phyloP scores from a whole-genome alignment of 1,284 basidiomycete genomes.

The Porodaedalea pini region DNA sequence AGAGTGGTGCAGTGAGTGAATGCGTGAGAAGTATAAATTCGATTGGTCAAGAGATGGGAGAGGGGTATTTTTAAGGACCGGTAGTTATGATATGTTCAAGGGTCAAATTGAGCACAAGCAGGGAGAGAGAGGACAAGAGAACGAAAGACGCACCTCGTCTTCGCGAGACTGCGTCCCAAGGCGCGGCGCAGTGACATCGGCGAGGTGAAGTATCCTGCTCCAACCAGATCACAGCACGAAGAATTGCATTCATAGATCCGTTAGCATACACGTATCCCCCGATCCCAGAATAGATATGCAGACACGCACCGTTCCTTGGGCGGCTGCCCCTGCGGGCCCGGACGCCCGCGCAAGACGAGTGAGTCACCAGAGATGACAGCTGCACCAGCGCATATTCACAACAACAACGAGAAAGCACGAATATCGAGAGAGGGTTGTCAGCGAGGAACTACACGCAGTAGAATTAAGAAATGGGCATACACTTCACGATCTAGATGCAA shows the following conservation, averaged over 20 bases:
- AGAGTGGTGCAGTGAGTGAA: background rate
- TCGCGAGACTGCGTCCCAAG: conserved; percentile 77
- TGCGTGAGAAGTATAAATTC: background rate
- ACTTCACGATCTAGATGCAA: conserved; percentile 62
- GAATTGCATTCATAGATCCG: background rate
- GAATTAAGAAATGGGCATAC: conserved; percentile 35
- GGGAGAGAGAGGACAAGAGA: background rate
- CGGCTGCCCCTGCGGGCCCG: conserved; percentile 76
- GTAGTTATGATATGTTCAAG: conserved; percentile 2
- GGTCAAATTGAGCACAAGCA: background rate
- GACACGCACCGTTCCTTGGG: conserved; percentile 77
- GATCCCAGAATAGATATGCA: background rate
- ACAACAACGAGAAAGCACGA: background rate
- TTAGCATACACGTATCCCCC: background rate
- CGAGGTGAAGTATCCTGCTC: conserved; percentile 77
- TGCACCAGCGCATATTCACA: too few relatives aligned
- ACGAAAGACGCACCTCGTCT: conserved; percentile 67
- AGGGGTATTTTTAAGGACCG: background rate
- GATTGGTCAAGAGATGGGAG: background rate
- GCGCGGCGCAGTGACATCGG: conserved; percentile 78
- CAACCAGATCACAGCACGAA: background rate
- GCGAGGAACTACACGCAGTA: conserved; percentile 13
- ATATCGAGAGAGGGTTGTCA: conserved; percentile 8
- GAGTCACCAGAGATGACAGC: conserved; percentile 89
- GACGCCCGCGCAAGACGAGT: conserved; percentile 74